phyloP scores from a whole-genome alignment of 108 stramenopile genomes.

The Cyclotella cryptica region DNA sequence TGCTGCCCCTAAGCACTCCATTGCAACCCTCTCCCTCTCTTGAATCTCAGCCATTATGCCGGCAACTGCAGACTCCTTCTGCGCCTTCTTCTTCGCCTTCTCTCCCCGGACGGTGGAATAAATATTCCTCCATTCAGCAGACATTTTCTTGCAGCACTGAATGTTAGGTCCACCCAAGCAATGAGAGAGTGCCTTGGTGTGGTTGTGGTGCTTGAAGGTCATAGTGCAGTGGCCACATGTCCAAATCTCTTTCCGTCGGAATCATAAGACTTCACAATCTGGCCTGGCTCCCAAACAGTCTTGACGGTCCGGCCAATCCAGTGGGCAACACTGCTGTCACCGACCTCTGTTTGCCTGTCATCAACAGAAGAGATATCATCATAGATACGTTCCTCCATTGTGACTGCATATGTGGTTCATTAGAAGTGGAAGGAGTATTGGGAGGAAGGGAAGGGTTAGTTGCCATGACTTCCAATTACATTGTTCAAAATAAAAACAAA shows the following conservation, averaged over 20 bases:
- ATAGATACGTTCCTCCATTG: too few species aligned
- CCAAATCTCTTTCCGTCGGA: neutral
- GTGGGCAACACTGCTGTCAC: too few species aligned
- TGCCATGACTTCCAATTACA: too few species aligned
- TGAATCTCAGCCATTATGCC: neutral
- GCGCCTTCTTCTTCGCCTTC: neutral
- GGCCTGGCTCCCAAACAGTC: neutral
- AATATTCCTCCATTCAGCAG: neutral
- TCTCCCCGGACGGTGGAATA: neutral
- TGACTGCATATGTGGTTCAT: too few species aligned
- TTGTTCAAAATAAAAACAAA: too few species aligned
- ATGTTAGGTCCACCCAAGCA: neutral
- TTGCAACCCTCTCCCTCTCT: neutral
- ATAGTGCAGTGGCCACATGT: neutral
- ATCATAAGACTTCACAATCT: neutral
- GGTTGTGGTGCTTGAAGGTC: neutral
- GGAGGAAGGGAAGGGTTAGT: too few species aligned
- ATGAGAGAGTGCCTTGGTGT: conserved; percentile 2
- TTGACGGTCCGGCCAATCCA: neutral
- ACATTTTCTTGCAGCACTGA: neutral
- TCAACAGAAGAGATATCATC: too few species aligned
- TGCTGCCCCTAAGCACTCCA: neutral
- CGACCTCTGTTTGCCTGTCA: too few species aligned
- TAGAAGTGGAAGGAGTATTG: too few species aligned
- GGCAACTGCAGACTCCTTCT: neutral